Percentiles rank a stretch among this genome's conserved stretches.
Evolutionary conservation across 2,329 filamentous ascomycete species (phyloP).

Genomic region (Fonsecaea erecta): DNA sequence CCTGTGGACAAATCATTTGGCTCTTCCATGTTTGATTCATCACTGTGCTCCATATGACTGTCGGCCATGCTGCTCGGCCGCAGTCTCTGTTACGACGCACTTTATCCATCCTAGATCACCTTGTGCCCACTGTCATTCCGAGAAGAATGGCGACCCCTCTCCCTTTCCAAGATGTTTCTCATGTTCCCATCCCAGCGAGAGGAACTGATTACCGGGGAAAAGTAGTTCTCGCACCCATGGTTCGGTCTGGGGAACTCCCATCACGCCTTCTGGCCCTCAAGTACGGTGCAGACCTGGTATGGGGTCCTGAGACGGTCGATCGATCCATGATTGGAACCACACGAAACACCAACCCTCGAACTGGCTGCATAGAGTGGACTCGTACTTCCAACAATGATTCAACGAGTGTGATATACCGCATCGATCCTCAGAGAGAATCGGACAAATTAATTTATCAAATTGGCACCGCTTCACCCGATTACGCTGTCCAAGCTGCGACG

Average conservation of each 20-base stretch:
- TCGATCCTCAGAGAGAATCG: conserved; percentile 77
- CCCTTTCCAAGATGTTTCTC: conserved; percentile 51
- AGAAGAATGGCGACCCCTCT: conserved; percentile 22
- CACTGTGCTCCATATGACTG: conserved; percentile 28
- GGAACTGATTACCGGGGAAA: conserved; percentile 95
- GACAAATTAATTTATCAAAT: conserved; percentile 85
- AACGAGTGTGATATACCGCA: conserved; percentile 71
- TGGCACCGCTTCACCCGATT: conserved; percentile 80
- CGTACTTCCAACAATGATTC: conserved; percentile 73
- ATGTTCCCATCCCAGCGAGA: conserved; percentile 80
- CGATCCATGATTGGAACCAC: conserved; percentile 86
- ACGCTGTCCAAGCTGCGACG: conserved; percentile 81
- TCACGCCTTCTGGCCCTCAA: conserved; percentile 86
- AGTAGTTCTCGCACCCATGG: conserved; percentile 95
- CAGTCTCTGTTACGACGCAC: conserved; percentile 35
- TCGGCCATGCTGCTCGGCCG: conserved; percentile 34
- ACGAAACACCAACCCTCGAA: conserved; percentile 74
- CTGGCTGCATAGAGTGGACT: conserved; percentile 82
- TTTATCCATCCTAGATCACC: conserved; percentile 30
- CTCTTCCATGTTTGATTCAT: not conserved
- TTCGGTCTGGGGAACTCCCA: conserved; percentile 93
- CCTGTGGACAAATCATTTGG: conserved; percentile 7
- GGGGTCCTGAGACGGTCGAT: conserved; percentile 96
- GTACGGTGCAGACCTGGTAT: conserved; percentile 95
- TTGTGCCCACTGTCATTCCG: conserved; percentile 3